Evolutionary conservation across 306 rosid genomes (phyloP).

Genomic region (Prunus armeniaca): DNA sequence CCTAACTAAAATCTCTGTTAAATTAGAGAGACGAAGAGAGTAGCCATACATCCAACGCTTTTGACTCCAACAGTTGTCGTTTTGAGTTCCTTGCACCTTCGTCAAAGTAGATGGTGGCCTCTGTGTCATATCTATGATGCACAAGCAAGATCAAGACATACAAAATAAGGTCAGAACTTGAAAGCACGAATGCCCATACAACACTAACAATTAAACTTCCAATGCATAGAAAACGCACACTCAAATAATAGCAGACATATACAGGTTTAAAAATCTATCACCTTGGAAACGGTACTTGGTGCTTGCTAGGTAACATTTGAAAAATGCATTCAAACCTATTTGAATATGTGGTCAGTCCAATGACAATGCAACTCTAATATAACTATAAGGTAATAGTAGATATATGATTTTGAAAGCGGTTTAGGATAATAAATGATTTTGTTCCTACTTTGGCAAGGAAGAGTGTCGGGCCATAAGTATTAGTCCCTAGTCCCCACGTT

Average conservation of each 20-base stretch:
- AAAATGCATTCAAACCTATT: not conserved
- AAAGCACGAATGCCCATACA: conserved; percentile 1
- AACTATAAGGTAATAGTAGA: no score
- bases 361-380: no score
- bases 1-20: not conserved
- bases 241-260: not conserved
- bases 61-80: conserved; percentile 55
- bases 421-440: no score
- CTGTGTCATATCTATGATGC: conserved; percentile 63
- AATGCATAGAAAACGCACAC: not conserved
- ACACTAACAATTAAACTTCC: not conserved
- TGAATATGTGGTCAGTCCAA: not conserved
- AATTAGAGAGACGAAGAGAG: conserved; percentile 35
- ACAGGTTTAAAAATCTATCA: not conserved
- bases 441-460: no score
- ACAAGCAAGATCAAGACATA: not conserved
- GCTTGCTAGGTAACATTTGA: not conserved
- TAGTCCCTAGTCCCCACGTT: no score
- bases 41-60: conserved; percentile 71
- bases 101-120: conserved; percentile 55
- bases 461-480: no score
- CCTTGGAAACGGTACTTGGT: no score
- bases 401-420: no score
- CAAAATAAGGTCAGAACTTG: not conserved
- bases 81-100: conserved; percentile 70